Evolutionary conservation across 164 flowering plant species (phyloP).

Genomic region (Stephania japonica): DNA sequence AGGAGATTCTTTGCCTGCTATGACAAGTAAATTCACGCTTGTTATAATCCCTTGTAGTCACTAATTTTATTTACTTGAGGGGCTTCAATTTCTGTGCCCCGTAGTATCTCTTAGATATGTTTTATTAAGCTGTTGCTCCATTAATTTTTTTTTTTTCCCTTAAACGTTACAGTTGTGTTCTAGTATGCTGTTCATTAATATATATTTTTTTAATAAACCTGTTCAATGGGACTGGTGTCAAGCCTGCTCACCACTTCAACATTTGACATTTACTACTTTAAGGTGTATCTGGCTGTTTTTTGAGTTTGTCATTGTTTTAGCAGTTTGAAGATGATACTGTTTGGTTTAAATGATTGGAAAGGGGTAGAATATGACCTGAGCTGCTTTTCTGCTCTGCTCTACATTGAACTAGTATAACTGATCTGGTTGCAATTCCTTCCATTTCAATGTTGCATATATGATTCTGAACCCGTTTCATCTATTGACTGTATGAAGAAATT

Average conservation of each 20-base stretch:
- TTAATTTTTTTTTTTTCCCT: neutral
- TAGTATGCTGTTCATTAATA: neutral
- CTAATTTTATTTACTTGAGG: slow-evolving; percentile 7
- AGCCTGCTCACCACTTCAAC: neutral
- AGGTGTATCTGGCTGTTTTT: neutral
- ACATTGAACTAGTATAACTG: neutral
- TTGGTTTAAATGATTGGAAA: neutral
- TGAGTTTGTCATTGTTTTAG: neutral
- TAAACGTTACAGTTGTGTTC: neutral
- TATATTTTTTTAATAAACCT: neutral
- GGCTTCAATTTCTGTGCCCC: slow-evolving; percentile 6
- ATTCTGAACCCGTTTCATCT: neutral
- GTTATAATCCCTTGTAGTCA: slow-evolving; percentile 5
- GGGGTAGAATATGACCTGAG: neutral
- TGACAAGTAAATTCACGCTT: neutral
- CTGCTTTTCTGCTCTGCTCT: neutral
- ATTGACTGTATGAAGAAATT: neutral
- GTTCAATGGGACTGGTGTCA: neutral
- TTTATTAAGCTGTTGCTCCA: slow-evolving; percentile 7
- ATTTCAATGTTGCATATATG: neutral
- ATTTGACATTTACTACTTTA: neutral
- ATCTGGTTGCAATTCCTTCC: neutral
- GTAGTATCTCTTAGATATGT: neutral
- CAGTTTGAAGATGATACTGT: neutral
- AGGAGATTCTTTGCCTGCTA: slow-evolving; percentile 11